These are phyloP conservation scores for Tolypocladium tropicale DNA, from an alignment of 2,329 filamentous ascomycete genomes.

Conservation along the genomic window DNA sequence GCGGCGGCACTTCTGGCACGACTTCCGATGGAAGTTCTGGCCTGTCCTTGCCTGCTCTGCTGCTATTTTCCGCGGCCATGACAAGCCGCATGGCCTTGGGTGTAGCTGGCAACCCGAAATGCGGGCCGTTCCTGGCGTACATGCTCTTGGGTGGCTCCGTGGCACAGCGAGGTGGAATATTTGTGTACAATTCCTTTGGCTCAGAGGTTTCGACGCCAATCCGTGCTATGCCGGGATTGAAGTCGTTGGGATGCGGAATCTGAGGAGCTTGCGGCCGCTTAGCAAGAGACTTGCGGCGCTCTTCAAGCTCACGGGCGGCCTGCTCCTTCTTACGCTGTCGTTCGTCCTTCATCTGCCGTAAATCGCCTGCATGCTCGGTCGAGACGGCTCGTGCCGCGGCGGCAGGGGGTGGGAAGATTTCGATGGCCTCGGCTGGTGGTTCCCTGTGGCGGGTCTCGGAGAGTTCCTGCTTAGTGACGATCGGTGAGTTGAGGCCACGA, in stretches of 20 bases:
- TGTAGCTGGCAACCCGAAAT: slow-evolving; percentile 77
- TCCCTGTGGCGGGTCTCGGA: slow-evolving; percentile 28
- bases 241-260: slow-evolving; percentile 63
- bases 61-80: slow-evolving; percentile 46
- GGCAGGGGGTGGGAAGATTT: slow-evolving; percentile 19
- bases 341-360: slow-evolving; percentile 47
- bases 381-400: slow-evolving; percentile 25
- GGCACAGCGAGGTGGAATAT: slow-evolving; percentile 50
- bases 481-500: slow-evolving; percentile 26
- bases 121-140: slow-evolving; percentile 36
- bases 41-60: slow-evolving; percentile 26
- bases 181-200: slow-evolving; percentile 27
- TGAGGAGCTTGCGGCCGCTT: slow-evolving; percentile 68
- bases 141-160: slow-evolving; percentile 49
- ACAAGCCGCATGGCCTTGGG: slow-evolving; percentile 84
- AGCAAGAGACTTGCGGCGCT: slow-evolving; percentile 74
- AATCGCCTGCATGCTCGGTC: slow-evolving; percentile 40
- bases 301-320: slow-evolving; percentile 78
- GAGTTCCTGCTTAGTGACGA: slow-evolving; percentile 22
- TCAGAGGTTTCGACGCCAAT: slow-evolving; percentile 32
- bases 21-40: too few relatives aligned
- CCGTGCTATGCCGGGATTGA: slow-evolving; percentile 19
- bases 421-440: slow-evolving; percentile 17
- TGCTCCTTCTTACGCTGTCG: slow-evolving; percentile 59
- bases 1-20: too few relatives aligned